Percentiles rank a stretch among this genome's conserved stretches.
Evolutionary conservation across 2,329 filamentous ascomycete species (phyloP).

Genomic region (Paraconiothyrium sp.): DNA sequence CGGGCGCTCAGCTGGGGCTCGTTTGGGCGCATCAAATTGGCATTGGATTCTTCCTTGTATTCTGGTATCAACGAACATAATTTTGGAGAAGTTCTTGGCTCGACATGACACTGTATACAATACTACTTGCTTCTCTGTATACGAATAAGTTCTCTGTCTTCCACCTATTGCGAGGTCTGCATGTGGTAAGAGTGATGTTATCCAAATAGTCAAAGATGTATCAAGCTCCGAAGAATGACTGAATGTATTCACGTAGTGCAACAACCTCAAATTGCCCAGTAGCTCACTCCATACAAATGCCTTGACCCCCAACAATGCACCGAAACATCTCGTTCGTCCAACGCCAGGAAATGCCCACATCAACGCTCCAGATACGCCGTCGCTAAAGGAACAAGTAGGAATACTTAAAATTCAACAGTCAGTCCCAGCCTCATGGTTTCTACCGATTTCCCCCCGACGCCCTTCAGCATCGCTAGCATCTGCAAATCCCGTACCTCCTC

Average conservation of each 20-base stretch:
- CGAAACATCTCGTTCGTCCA: background rate
- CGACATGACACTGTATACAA: background rate
- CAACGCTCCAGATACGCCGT: conserved; percentile 3
- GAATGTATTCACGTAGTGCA: background rate
- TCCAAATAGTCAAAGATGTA: no score
- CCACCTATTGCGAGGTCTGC: no score
- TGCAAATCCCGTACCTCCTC: conserved; percentile 54
- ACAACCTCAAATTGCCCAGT: background rate
- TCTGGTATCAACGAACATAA: no score
- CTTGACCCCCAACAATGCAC: conserved; percentile 13
- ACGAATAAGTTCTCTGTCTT: no score
- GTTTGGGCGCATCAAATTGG: no score
- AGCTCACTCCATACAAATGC: background rate
- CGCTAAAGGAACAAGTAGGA: background rate
- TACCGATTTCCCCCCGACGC: conserved; percentile 60
- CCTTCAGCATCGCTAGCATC: conserved; percentile 57
- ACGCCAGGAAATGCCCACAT: conserved; percentile 2
- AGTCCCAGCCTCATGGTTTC: conserved; percentile 60
- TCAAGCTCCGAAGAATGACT: background rate
- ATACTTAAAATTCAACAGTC: conserved; percentile 35
- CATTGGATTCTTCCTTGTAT: no score
- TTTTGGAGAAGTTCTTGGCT: no score
- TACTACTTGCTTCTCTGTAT: background rate
- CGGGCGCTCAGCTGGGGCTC: no score
- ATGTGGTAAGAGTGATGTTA: no score